Conservation (phyloP, 2,329 filamentous ascomycete species). For the Paraphoma chrysanthemicola region DNA sequence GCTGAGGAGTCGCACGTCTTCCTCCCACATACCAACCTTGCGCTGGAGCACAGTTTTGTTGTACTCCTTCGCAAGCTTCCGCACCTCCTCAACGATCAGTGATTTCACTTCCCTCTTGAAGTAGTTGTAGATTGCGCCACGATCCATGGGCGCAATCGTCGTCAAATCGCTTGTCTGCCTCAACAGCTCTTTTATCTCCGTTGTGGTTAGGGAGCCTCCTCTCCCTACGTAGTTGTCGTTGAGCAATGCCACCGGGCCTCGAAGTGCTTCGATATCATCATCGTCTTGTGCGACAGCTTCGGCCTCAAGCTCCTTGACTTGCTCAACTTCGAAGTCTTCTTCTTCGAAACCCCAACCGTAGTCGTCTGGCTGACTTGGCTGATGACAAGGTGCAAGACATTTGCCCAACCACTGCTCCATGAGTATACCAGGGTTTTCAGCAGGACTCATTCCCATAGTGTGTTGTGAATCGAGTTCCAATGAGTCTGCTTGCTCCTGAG, state of each 20-base stretch:
- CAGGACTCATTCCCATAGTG: slow-evolving; percentile 48
- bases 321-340: slow-evolving; percentile 66
- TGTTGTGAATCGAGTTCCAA: slow-evolving; percentile 58
- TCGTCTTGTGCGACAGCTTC: slow-evolving; percentile 62
- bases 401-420: slow-evolving; percentile 67
- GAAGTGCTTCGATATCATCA: slow-evolving; percentile 54
- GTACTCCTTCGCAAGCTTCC: slow-evolving; percentile 59
- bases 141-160: slow-evolving; percentile 60
- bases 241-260: slow-evolving; percentile 37
- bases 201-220: slow-evolving; percentile 21
- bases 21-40: slow-evolving; percentile 65
- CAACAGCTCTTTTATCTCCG: slow-evolving; percentile 48
- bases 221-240: slow-evolving; percentile 51
- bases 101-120: slow-evolving; percentile 65
- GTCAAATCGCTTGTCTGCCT: slow-evolving; percentile 63
- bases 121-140: slow-evolving; percentile 71
- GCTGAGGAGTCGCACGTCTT: slow-evolving; percentile 56
- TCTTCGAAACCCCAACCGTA: slow-evolving; percentile 65
- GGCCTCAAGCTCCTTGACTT: slow-evolving; percentile 66
- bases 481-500: slow-evolving; percentile 67
- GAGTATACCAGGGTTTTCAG: slow-evolving; percentile 36
- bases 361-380: slow-evolving; percentile 55
- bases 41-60: slow-evolving; percentile 58
- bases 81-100: slow-evolving; percentile 56
- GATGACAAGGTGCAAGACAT: slow-evolving; percentile 55